These are phyloP conservation scores for Moniliella sp. DNA, from an alignment of 1,284 basidiomycete species.

Conservation along the genomic window DNA sequence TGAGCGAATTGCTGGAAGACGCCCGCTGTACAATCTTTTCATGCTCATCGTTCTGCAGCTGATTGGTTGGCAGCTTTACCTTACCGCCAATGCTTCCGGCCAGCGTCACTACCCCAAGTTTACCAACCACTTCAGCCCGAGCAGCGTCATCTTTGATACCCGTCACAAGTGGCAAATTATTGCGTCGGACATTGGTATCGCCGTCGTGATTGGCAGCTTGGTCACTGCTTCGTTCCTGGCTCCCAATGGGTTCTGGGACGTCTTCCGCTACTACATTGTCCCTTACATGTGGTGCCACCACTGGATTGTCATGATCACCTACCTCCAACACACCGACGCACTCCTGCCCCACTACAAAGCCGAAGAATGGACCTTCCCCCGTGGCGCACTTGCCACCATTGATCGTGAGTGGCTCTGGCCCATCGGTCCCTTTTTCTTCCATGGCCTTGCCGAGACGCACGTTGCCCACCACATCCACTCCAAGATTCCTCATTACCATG, in stretches of 20 bases:
- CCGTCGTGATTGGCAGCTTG: slow-evolving; percentile 49
- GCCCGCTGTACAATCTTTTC: slow-evolving; percentile 61
- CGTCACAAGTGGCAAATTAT: slow-evolving; percentile 56
- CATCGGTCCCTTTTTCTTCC: slow-evolving; percentile 38
- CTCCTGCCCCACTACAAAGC: slow-evolving; percentile 80
- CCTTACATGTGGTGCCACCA: slow-evolving; percentile 71
- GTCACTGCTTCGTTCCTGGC: slow-evolving; percentile 38
- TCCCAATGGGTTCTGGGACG: slow-evolving; percentile 49
- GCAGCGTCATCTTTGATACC: slow-evolving; percentile 58
- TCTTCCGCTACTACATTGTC: slow-evolving; percentile 60
- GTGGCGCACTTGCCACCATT: slow-evolving; percentile 77
- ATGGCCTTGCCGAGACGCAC: slow-evolving; percentile 35
- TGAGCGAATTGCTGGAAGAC: slow-evolving; percentile 68
- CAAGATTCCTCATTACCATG: slow-evolving; percentile 37
- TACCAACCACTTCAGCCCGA: slow-evolving; percentile 68
- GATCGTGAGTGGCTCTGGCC: slow-evolving; percentile 63
- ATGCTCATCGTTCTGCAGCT: slow-evolving; percentile 50
- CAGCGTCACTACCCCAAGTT: slow-evolving; percentile 60
- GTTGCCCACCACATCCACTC: slow-evolving; percentile 29
- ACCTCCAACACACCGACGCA: slow-evolving; percentile 85
- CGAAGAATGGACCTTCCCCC: slow-evolving; percentile 71
- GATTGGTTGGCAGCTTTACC: slow-evolving; percentile 67
- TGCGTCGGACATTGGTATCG: slow-evolving; percentile 62
- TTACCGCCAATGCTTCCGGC: slow-evolving; percentile 65
- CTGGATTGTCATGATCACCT: slow-evolving; percentile 36